Evolutionary conservation across 345 rosid species (phyloP).

Genomic region (Syzygium grande): DNA sequence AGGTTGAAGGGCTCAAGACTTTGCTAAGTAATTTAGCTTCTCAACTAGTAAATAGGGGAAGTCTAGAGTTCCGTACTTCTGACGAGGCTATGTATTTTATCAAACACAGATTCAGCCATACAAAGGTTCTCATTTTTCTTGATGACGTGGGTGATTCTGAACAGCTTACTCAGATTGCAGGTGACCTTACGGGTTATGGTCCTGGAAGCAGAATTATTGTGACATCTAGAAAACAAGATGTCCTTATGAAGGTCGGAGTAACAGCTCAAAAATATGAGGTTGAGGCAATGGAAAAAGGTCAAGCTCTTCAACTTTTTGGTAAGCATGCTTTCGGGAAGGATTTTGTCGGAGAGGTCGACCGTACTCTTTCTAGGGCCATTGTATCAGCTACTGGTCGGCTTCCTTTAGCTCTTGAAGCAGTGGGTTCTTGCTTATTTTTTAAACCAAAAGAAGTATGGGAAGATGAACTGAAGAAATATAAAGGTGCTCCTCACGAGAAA

Average conservation of each 20-base stretch:
- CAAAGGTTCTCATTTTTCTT: slow-evolving; percentile 3
- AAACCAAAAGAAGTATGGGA: background rate
- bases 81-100: background rate
- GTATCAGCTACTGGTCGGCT: background rate
- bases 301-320: background rate
- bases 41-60: background rate
- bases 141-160: background rate
- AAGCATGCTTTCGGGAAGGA: background rate
- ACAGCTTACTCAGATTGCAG: background rate
- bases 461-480: background rate
- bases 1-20: background rate
- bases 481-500: background rate
- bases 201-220: background rate
- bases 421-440: background rate
- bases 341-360: background rate
- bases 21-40: background rate
- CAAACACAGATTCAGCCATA: background rate
- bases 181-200: background rate
- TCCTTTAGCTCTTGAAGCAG: background rate
- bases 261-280: rapidly evolving
- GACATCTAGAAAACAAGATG: rapidly evolving
- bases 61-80: background rate
- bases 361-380: background rate
- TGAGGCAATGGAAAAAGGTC: background rate
- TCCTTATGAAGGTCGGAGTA: rapidly evolving